phyloP scores from a whole-genome alignment of 2,329 filamentous ascomycete genomes.

The Fusarium compactum region DNA sequence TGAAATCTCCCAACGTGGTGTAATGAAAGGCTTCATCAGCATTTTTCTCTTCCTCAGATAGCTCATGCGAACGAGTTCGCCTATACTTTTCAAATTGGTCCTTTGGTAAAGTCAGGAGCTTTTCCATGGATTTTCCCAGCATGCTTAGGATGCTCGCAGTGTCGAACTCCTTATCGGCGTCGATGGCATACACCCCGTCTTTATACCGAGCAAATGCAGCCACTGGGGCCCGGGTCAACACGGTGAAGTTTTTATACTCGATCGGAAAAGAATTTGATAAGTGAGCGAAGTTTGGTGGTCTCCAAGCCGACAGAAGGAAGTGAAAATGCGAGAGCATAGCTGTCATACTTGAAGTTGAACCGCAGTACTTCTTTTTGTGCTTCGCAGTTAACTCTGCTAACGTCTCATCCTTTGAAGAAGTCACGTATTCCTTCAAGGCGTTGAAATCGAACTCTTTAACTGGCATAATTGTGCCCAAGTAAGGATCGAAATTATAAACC shows the following conservation, averaged over 20 bases:
- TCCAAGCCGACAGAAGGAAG: constrained; percentile 87
- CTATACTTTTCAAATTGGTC: constrained; percentile 89
- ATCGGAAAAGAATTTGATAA: constrained; percentile 76
- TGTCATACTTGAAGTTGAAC: constrained; percentile 98
- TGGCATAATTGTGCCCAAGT: constrained; percentile 93
- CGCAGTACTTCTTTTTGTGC: constrained; percentile 83
- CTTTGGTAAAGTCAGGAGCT: constrained; percentile 85
- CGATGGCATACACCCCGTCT: constrained; percentile 91
- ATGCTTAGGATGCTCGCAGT: constrained; percentile 87
- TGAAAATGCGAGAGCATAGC: constrained; percentile 89
- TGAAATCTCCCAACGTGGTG: constrained; percentile 84
- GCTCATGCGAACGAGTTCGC: constrained; percentile 72
- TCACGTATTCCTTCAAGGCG: constrained; percentile 86
- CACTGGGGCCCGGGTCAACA: constrained; percentile 76
- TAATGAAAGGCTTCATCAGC: constrained; percentile 88
- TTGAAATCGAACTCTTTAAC: constrained; percentile 92
- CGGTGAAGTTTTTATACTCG: constrained; percentile 75
- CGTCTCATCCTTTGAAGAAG: constrained; percentile 84
- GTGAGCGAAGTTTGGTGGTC: constrained; percentile 73
- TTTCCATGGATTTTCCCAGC: constrained; percentile 96
- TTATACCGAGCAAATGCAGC: constrained; percentile 86
- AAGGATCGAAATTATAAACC: constrained; percentile 97
- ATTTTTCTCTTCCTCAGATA: constrained; percentile 78
- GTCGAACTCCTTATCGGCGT: constrained; percentile 94
- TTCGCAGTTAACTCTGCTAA: constrained; percentile 76